These are phyloP conservation scores for Ogataea dorogensis DNA, from an alignment of 805 yeast species.

Conservation along the genomic window DNA sequence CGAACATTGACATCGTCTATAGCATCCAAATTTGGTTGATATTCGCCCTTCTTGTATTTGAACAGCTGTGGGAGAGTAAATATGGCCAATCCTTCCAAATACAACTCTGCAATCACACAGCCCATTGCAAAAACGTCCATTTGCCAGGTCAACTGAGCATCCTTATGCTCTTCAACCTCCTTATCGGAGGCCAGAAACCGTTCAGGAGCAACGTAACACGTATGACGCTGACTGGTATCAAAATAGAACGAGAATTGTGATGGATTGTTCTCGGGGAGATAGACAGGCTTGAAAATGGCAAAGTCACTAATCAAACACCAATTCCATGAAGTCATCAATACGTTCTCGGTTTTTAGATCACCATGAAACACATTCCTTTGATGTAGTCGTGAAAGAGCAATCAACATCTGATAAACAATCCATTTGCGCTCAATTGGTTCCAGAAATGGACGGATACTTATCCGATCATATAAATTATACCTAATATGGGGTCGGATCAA, in stretches of 20 bases:
- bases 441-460: slow-evolving; percentile 83
- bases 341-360: slow-evolving; percentile 87
- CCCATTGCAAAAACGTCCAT: slow-evolving; percentile 86
- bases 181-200: slow-evolving; percentile 52
- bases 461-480: slow-evolving; percentile 81
- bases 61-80: slow-evolving; percentile 86
- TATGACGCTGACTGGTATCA: slow-evolving; percentile 83
- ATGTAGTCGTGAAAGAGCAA: slow-evolving; percentile 65
- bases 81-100: slow-evolving; percentile 80
- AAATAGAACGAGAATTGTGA: slow-evolving; percentile 88
- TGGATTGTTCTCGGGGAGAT: slow-evolving; percentile 89
- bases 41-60: slow-evolving; percentile 71
- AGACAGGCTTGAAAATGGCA: slow-evolving; percentile 79
- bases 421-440: slow-evolving; percentile 79
- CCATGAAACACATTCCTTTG: slow-evolving; percentile 69
- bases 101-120: slow-evolving; percentile 88
- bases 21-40: slow-evolving; percentile 57
- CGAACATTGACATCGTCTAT: slow-evolving; percentile 52
- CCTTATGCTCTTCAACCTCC: slow-evolving; percentile 15
- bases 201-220: slow-evolving; percentile 94
- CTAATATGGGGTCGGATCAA: slow-evolving; percentile 77
- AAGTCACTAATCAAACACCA: slow-evolving; percentile 85
- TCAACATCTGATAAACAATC: slow-evolving; percentile 76
- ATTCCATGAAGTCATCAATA: slow-evolving; percentile 83
- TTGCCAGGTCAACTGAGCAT: slow-evolving; percentile 44